These are phyloP conservation scores for Xylaria palmicola DNA, from an alignment of 495 filamentous ascomycete species.

Conservation along the genomic window DNA sequence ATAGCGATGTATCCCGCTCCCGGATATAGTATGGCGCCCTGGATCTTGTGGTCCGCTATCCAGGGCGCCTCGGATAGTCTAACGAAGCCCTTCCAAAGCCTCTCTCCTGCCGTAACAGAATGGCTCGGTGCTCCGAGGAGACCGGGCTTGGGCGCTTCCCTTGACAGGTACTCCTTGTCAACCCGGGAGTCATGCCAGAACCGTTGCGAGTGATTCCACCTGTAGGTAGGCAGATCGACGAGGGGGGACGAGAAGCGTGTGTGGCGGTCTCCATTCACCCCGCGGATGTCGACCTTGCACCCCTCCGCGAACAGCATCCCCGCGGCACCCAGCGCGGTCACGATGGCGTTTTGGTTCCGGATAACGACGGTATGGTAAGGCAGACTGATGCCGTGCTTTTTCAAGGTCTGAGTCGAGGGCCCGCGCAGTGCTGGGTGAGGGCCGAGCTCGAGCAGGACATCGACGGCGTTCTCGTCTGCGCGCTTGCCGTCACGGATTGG, in stretches of 20 bases:
- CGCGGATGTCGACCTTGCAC: neutral
- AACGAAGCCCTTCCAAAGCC: constrained; percentile 42
- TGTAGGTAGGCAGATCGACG: neutral
- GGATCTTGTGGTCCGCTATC: constrained; percentile 45
- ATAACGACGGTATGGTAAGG: constrained; percentile 17
- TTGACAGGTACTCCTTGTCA: neutral
- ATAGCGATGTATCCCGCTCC: constrained; percentile 43
- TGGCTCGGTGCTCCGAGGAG: neutral
- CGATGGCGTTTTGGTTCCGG: neutral
- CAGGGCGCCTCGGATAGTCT: constrained; percentile 39
- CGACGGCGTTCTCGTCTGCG: constrained; percentile 15
- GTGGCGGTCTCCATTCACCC: neutral
- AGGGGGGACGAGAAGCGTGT: neutral
- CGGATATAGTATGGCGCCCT: constrained; percentile 40
- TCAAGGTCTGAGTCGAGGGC: constrained; percentile 53
- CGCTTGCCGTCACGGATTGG: neutral
- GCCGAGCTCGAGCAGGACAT: constrained; percentile 39
- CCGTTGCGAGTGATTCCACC: neutral
- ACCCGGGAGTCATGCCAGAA: neutral
- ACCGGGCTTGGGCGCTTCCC: neutral
- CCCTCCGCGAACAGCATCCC: neutral
- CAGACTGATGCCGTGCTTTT: constrained; percentile 19
- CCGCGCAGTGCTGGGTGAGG: constrained; percentile 48
- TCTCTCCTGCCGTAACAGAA: constrained; percentile 35
- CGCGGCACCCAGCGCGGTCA: neutral